Evolutionary conservation across 176 grass and related monocot genomes (phyloP).

Genomic region (Thalia dealbata): DNA sequence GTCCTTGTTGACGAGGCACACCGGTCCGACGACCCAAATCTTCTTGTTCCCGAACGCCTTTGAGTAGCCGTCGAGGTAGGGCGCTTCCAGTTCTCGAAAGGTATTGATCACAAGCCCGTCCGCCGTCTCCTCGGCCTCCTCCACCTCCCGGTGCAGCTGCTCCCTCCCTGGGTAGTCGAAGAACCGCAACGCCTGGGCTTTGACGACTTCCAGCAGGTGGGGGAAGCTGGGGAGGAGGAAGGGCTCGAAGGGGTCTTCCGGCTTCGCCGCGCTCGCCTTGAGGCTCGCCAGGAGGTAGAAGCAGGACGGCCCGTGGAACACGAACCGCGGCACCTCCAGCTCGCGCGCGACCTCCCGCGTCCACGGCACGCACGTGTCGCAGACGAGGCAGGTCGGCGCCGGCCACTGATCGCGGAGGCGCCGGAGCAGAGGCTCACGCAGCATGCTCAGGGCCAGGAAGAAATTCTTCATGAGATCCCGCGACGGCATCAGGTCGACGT

Average conservation of each 20-base stretch:
- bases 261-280: slow-evolving; percentile 7
- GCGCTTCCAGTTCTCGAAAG: slow-evolving; percentile 17
- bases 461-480: background rate
- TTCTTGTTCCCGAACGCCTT: background rate
- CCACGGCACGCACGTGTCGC: slow-evolving; percentile 18
- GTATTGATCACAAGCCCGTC: slow-evolving; percentile 19
- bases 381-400: slow-evolving; percentile 21
- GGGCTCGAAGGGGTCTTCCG: slow-evolving; percentile 8
- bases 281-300: slow-evolving; percentile 15
- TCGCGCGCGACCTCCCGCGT: slow-evolving; percentile 16
- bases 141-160: background rate
- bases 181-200: background rate
- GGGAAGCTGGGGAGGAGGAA: slow-evolving; percentile 21
- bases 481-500: slow-evolving; percentile 13
- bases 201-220: slow-evolving; percentile 12
- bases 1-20: background rate
- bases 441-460: slow-evolving; percentile 7
- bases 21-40: background rate
- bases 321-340: slow-evolving; percentile 25
- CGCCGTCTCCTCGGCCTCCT: slow-evolving; percentile 3
- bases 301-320: slow-evolving; percentile 10
- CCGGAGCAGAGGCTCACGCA: slow-evolving; percentile 18
- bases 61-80: slow-evolving; percentile 2
- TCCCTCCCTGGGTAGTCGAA: background rate
- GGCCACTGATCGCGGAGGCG: slow-evolving; percentile 13